phyloP scores from a whole-genome alignment of 2,329 filamentous ascomycete genomes.

The Coleophoma eucalyptorum region DNA sequence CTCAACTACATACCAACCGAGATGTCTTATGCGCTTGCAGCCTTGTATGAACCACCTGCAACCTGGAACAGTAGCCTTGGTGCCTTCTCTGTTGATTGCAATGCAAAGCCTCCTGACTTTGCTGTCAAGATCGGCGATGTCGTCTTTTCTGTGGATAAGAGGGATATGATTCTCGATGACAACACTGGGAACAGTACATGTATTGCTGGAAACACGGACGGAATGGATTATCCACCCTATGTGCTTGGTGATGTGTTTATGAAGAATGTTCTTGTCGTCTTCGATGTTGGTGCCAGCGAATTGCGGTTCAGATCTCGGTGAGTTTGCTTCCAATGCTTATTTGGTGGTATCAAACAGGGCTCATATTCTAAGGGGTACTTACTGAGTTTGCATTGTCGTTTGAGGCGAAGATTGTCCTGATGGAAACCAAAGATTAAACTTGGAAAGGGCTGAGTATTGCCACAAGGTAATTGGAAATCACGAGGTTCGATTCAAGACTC shows the following conservation, averaged over 20 bases:
- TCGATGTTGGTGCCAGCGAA: constrained; percentile 41
- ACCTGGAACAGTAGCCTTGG: background rate
- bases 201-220: constrained; percentile 2
- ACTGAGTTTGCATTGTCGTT: no score
- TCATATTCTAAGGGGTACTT: no score
- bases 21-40: constrained; percentile 5
- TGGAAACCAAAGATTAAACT: no score
- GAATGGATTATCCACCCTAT: constrained; percentile 33
- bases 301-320: constrained; percentile 33
- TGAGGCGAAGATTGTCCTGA: no score
- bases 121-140: constrained; percentile 12
- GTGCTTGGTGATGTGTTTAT: constrained; percentile 47
- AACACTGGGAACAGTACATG: constrained; percentile 1
- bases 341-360: no score
- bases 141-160: constrained; percentile 5
- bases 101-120: constrained; percentile 9
- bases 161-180: constrained; percentile 12
- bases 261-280: constrained; percentile 46
- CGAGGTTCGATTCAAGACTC: no score
- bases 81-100: constrained; percentile 8
- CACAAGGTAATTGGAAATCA: no score
- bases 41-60: constrained; percentile 7
- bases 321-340: no score
- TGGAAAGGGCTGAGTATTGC: no score
- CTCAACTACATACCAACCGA: constrained; percentile 7